Percentiles rank a stretch among this genome's conserved stretches.
Conservation (phyloP, 2,329 filamentous ascomycete genomes). For the Emericellopsis cladophorae region DNA sequence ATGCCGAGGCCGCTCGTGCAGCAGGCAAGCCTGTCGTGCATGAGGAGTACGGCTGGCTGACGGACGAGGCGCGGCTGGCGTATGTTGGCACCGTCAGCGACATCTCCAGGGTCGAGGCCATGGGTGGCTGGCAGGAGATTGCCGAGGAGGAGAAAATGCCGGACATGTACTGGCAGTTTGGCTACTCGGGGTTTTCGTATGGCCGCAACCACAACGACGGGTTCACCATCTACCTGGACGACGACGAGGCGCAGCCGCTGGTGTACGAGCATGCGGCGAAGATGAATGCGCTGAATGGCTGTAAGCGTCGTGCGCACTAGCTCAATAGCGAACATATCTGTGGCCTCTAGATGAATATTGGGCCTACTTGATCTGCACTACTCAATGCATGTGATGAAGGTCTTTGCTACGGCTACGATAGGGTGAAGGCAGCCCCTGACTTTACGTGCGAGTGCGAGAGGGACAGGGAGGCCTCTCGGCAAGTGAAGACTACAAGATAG, state of each 20-base stretch:
- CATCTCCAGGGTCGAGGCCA: constrained; percentile 27
- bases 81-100: constrained; percentile 29
- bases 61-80: constrained; percentile 30
- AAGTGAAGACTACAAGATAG: no score
- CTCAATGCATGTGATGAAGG: no score
- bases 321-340: no score
- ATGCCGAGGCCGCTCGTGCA: constrained; percentile 27
- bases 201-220: constrained; percentile 42
- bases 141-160: constrained; percentile 31
- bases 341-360: no score
- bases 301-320: no score
- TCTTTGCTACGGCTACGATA: no score
- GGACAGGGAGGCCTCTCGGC: no score
- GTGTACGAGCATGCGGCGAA: constrained; percentile 30
- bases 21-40: constrained; percentile 39
- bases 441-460: no score
- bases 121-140: constrained; percentile 36
- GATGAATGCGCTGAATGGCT: constrained; percentile 15
- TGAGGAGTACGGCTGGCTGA: constrained; percentile 43
- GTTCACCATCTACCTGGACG: constrained; percentile 42
- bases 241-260: constrained; percentile 28
- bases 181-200: constrained; percentile 35
- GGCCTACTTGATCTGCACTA: no score
- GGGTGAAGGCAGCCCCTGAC: no score
- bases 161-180: constrained; percentile 44